Evolutionary conservation across 2,329 filamentous ascomycete species (phyloP).

Genomic region (Diaporthe vexans): DNA sequence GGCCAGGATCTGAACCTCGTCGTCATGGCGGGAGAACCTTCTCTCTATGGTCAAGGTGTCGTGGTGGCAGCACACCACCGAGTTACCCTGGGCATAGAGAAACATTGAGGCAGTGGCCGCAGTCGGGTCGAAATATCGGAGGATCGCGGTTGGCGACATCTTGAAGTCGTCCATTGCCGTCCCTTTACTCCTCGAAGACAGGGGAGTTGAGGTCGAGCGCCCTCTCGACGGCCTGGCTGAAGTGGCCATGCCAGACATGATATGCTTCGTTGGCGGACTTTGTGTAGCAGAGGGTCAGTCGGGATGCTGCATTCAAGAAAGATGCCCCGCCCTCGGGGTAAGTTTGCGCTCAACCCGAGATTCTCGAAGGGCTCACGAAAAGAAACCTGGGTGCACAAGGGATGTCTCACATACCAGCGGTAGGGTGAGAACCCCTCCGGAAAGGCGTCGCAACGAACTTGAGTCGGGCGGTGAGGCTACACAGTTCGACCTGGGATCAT

Average conservation of each 20-base stretch:
- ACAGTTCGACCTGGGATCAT: conserved; percentile 58
- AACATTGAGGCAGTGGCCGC: conserved; percentile 93
- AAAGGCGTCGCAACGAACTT: conserved; percentile 55
- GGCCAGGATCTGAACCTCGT: conserved; percentile 85
- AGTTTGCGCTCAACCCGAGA: conserved; percentile 44
- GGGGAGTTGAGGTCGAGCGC: conserved; percentile 68
- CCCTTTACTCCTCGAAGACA: conserved; percentile 64
- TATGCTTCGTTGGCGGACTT: conserved; percentile 47
- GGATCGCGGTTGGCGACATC: conserved; percentile 63
- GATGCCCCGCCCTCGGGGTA: conserved; percentile 37
- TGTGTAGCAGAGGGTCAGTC: conserved; percentile 47
- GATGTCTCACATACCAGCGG: conserved; percentile 57
- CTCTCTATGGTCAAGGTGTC: conserved; percentile 92
- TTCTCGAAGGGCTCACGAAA: conserved; percentile 43
- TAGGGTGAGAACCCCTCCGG: conserved; percentile 51
- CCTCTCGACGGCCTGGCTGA: conserved; percentile 68
- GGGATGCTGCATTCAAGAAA: conserved; percentile 43
- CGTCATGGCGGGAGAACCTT: conserved; percentile 85
- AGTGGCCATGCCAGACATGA: conserved; percentile 69
- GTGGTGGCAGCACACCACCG: conserved; percentile 90
- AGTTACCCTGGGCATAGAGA: conserved; percentile 86
- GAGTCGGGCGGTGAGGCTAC: conserved; percentile 56
- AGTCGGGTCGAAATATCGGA: conserved; percentile 83
- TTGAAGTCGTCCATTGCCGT: conserved; percentile 66
- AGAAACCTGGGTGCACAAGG: conserved; percentile 42